Evolutionary conservation across 805 yeast species (phyloP), one percentile per base, ranked within the genome.

Genomic region (Starmerella bombi): DNA sequence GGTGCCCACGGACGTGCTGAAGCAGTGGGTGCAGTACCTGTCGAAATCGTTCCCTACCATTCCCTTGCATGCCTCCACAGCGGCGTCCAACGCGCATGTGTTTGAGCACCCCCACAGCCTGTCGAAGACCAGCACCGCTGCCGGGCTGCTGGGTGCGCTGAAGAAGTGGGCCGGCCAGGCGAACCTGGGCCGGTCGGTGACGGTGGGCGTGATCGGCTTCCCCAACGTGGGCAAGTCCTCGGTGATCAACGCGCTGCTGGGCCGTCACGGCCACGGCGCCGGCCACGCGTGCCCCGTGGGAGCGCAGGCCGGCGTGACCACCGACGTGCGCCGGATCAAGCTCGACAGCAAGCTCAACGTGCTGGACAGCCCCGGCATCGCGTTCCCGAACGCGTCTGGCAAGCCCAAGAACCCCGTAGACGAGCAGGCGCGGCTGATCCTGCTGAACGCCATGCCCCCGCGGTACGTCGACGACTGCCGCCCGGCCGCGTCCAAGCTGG

Each of bases 221-320:
- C 98, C 98, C 37, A 88, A 88, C 59, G 96, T 88, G 39, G 97
- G 97, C 55, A 86, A 86, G 60, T 85, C 95, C 3, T 83, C 95
- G 16, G 80, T 91, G 43, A 91, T 88, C 57, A 88, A 88, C 61
- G 80, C 96, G 2, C 67, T 88, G 50, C 53, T 63, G 31, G 71
- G 82, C 40, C 77, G 91, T 61, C 93, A 82, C 59, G 77, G 81
- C 43, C 21, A 20, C 17, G 10, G 16, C n/a, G 50, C 57, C 44
- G 38, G 40, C 25, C 35, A 70, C 41, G 88, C 86, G 10, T 91
- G 97, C 59, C 96, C 98, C 14, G 93, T 81, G 25, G 98, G 98
- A 37, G 93, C 93, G 57, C 91, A 81, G 64, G 96, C 98, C 3
- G 98, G 98, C 59, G 91, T 91, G 35, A 88, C 98, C 23, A 86